A percentile compares a stretch with the other conserved stretches of the same genome.
phyloP scores from a whole-genome alignment of 2,329 filamentous ascomycete species.

The Byssoonygena ceratinophila region DNA sequence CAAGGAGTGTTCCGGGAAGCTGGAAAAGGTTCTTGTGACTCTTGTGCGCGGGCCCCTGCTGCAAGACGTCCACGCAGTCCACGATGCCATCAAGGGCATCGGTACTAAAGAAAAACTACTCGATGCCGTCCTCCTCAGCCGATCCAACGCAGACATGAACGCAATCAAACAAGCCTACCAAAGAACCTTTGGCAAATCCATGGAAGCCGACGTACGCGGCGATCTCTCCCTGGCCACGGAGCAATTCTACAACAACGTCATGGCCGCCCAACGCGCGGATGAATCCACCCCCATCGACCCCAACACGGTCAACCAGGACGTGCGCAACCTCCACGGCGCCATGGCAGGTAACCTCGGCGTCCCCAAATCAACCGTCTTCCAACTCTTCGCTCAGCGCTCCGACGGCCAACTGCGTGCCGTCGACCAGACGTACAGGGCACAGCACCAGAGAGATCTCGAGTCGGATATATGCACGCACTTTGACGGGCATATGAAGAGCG shows the following conservation, averaged over 20 bases:
- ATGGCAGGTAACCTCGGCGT: constrained; percentile 49
- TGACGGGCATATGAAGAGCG: constrained; percentile 82
- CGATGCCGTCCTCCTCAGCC: constrained; percentile 72
- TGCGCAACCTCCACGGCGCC: constrained; percentile 63
- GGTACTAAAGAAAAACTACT: constrained; percentile 81
- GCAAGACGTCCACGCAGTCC: constrained; percentile 61
- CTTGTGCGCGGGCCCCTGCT: constrained; percentile 65
- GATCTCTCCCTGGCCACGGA: constrained; percentile 83
- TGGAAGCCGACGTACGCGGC: constrained; percentile 62
- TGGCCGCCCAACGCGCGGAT: constrained; percentile 63
- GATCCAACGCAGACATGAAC: constrained; percentile 76
- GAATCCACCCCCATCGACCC: constrained; percentile 65
- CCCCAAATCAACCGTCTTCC: constrained; percentile 66
- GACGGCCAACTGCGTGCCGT: constrained; percentile 80
- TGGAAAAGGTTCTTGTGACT: constrained; percentile 57
- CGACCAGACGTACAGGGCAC: constrained; percentile 59
- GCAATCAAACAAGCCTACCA: constrained; percentile 76
- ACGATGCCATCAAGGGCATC: constrained; percentile 61
- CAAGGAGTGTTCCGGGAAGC: constrained; percentile 61
- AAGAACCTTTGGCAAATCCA: constrained; percentile 51
- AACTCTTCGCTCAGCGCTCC: constrained; percentile 63
- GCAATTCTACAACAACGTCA: constrained; percentile 70
- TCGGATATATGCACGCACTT: constrained; percentile 71
- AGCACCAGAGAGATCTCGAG: constrained; percentile 60
- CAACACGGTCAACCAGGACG: constrained; percentile 63